Percentiles rank a stretch among this genome's conserved stretches.
These are phyloP conservation scores for Blastobotrys illinoisensis DNA, from an alignment of 1,139 yeast species.

Conservation along the genomic window DNA sequence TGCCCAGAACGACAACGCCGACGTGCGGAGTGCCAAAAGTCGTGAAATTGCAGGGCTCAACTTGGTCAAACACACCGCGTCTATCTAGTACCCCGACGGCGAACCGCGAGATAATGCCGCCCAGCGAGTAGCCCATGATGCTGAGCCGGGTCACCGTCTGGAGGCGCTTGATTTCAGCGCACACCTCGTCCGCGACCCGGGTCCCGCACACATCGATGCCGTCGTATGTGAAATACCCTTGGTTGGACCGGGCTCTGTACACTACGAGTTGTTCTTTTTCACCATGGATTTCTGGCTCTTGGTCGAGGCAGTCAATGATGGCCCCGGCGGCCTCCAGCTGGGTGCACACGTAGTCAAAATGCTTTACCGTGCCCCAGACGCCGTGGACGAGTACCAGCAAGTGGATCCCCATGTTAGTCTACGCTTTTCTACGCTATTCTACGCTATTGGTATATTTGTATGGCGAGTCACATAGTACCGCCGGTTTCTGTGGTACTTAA, in stretches of 20 bases:
- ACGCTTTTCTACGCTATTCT: neutral
- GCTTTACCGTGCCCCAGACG: conserved; percentile 72
- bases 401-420: conserved; percentile 35
- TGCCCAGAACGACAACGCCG: conserved; percentile 65
- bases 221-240: conserved; percentile 68
- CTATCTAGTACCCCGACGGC: conserved; percentile 61
- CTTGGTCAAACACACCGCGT: conserved; percentile 49
- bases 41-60: conserved; percentile 55
- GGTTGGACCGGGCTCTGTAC: conserved; percentile 57
- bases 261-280: conserved; percentile 34
- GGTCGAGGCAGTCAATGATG: conserved; percentile 16
- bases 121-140: conserved; percentile 49
- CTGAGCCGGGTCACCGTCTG: conserved; percentile 25
- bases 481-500: no score
- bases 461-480: no score
- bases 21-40: conserved; percentile 93
- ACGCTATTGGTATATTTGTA: no score
- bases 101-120: conserved; percentile 54
- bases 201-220: conserved; percentile 83
- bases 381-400: conserved; percentile 74
- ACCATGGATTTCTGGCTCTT: neutral
- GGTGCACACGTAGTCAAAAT: conserved; percentile 48
- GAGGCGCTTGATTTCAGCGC: conserved; percentile 40
- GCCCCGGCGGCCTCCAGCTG: conserved; percentile 27
- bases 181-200: conserved; percentile 65